Conservation (phyloP, 1,284 basidiomycete species). For the Ganoderma meredithae region DNA sequence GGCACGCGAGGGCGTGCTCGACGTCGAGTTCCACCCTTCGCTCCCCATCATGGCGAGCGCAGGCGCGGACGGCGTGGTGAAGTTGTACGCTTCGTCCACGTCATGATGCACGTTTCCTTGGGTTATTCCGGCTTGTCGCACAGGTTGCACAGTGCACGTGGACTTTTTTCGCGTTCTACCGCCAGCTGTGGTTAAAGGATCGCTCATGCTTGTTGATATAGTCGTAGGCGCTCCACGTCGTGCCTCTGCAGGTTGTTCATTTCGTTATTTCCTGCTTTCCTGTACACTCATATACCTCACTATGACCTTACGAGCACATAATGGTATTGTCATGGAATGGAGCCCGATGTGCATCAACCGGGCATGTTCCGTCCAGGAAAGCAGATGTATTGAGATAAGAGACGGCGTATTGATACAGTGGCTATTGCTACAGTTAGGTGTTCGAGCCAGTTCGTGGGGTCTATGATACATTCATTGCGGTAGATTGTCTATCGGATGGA, state of each 20-base stretch:
- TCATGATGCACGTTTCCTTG: conserved; percentile 53
- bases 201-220: conserved; percentile 22
- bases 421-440: conserved; percentile 43
- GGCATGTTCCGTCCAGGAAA: not conserved
- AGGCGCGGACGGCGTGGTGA: conserved; percentile 94
- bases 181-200: conserved; percentile 21
- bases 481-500: conserved; percentile 2
- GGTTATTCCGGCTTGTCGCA: conserved; percentile 13
- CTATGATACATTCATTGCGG: conserved; percentile 24
- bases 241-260: conserved; percentile 14
- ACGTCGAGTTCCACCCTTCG: conserved; percentile 85
- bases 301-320: conserved; percentile 39
- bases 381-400: conserved; percentile 1
- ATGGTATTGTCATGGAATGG: conserved; percentile 34
- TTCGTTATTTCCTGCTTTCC: conserved; percentile 29
- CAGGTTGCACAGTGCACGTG: conserved; percentile 11
- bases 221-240: conserved; percentile 16
- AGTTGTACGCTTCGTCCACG: conserved; percentile 85
- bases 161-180: conserved; percentile 15
- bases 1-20: conserved; percentile 90
- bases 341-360: not conserved
- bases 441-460: not conserved
- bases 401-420: conserved; percentile 43
- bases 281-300: conserved; percentile 39
- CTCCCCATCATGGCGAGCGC: conserved; percentile 91